Evolutionary conservation across 1,284 basidiomycete genomes (phyloP), one percentile per base, ranked within the genome.

Genomic region (Trametes hirsuta): DNA sequence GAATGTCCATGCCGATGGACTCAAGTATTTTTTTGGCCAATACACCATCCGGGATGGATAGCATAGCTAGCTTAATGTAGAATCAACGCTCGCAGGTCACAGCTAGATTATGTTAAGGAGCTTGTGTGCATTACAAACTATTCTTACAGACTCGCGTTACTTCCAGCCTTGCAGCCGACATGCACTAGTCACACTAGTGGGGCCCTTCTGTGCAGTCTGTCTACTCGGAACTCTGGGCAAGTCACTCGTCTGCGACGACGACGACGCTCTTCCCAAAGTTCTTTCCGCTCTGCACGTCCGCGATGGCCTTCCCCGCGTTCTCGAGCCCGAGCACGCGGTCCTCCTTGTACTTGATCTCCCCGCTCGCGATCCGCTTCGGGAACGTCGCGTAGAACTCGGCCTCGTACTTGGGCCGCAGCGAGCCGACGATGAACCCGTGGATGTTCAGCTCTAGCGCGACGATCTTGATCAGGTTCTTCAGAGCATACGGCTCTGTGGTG

Each of bases 261-360:
- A 86, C 70, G 4, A 86, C 79, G 11, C 77, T 79, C 74, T 90
- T 90, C 0, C 81, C 88, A 30, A 74, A 78, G 69, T 89, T 89
- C 56, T 72, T 73, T 0, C 87, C 88, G 45, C 76, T 77, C 68
- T 82, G 83, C 6, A 88, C 79, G 42, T 79, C 82, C 34, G 80
- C 63, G 39, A 90, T 69, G 0, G 76, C 84, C 14, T 84, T 76
- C 0, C 83, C 82, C 15, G 80, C 81, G 35, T 75, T 75, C 15
- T 85, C 81, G 57, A 90, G 69, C 0, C 84, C 83, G 0, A 78
- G 72, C 30, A 72, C 78, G 1, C 84, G 64, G 41, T 87, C 78
- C 66, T 89, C 88, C 14, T 76, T 75, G 67, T 84, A 82, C 71
- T 86, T 84, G 63, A 91, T 70, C 72, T 86, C 79, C 12, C 88